These are phyloP conservation scores for Ilyonectria sp. DNA, from an alignment of 2,329 filamentous ascomycete species.

Conservation along the genomic window DNA sequence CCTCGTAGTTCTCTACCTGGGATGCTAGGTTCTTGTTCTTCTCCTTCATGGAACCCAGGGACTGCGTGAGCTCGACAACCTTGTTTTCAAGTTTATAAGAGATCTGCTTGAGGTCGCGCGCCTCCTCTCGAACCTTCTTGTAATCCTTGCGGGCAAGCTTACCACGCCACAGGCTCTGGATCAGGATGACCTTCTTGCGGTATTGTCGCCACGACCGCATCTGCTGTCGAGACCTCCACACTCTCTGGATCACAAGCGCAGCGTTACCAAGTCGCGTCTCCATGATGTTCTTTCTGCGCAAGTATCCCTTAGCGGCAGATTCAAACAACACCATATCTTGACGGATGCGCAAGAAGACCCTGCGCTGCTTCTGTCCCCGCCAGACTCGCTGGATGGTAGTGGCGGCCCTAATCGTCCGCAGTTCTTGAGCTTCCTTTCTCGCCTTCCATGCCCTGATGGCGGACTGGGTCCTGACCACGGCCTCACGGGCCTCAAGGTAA, in stretches of 20 bases:
- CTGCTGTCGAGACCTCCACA: slow-evolving; percentile 86
- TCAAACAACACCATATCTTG: slow-evolving; percentile 90
- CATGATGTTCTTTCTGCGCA: slow-evolving; percentile 92
- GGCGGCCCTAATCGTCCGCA: slow-evolving; percentile 87
- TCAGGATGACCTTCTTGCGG: slow-evolving; percentile 88
- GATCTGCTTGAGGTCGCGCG: slow-evolving; percentile 98
- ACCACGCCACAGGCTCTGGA: slow-evolving; percentile 95
- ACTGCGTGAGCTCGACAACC: slow-evolving; percentile 97
- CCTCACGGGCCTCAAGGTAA: slow-evolving; percentile 88
- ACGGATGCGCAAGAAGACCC: slow-evolving; percentile 82
- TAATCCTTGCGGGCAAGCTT: slow-evolving; percentile 85
- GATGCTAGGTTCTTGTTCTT: slow-evolving; percentile 92
- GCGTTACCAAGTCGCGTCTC: slow-evolving; percentile 95
- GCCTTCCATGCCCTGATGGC: slow-evolving; percentile 83
- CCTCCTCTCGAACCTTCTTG: slow-evolving; percentile 93
- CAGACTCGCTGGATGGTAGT: slow-evolving; percentile 96
- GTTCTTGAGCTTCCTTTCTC: slow-evolving; percentile 82
- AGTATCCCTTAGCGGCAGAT: slow-evolving; percentile 90
- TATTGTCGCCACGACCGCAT: slow-evolving; percentile 89
- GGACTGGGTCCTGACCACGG: slow-evolving; percentile 86
- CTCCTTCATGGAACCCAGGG: slow-evolving; percentile 89
- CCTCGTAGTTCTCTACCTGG: slow-evolving; percentile 96
- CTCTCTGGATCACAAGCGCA: slow-evolving; percentile 89
- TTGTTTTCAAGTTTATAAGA: slow-evolving; percentile 99
- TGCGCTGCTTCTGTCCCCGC: slow-evolving; percentile 92